Base-by-base conservation (phyloP, 768 basidiomycete species). In the Dioszegia hungarica region DNA sequence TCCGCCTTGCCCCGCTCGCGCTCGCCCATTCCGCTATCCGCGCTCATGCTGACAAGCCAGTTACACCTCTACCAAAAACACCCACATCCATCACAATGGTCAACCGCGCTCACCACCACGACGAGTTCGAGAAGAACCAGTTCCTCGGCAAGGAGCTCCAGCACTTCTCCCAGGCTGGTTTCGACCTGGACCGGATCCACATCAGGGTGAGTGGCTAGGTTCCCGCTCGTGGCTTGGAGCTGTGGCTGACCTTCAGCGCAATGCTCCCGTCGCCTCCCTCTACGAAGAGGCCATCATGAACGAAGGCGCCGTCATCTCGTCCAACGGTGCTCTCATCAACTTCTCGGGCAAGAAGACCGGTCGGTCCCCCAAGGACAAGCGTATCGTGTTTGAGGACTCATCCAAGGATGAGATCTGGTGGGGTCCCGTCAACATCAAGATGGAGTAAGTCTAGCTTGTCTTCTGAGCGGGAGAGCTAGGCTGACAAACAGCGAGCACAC, bases 341-440 rank as follows among this genome's bases (percentile, higher is more conserved):
- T 99, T 98, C 72, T 95, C 92, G 10, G 95, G 95, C 27, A 98
- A 97, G 83, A 99, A 99, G 82, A 98, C 95, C 2, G 95, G 95
- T 54, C 84, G 95, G 46, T 87, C 85, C 66, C 95, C 95, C 51
- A 99, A 98, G 77, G 95, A 99, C 84, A 99, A 98, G 84, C 92
- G 95, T 61, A 97, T 99, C 73, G 95, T 99, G 72, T 98, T 82
- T 75, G 95, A 99, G 77, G 93, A 98, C 67, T 87, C 89, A 50
- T 87, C 85, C 79, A 95, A 91, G 79, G 91, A 97, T 74, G 85
- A 97, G 61, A 87, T 99, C 76, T 99, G 95, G 93, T 98, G 95
- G 95, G 94, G 95, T 37, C 87, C 90, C 28, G 92, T 98, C 68
- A 99, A 99, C 81, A 98, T 98, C 80, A 94, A 95, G 82, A 88